phyloP scores from a whole-genome alignment of 768 basidiomycete species.

The Heimioporus sp. region DNA sequence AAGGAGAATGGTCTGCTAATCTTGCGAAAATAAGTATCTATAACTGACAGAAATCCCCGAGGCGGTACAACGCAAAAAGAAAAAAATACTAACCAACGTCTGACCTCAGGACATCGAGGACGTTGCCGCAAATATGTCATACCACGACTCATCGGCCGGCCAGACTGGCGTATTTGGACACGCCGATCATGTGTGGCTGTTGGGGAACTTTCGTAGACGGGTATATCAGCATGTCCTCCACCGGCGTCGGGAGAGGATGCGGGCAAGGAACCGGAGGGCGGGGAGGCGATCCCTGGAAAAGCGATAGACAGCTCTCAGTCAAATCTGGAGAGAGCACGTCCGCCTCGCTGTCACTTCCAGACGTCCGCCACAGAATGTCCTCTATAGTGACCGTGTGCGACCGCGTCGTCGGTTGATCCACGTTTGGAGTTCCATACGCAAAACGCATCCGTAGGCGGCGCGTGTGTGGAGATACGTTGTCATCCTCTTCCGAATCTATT shows the following conservation, averaged over 20 bases:
- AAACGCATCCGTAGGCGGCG: constrained; percentile 45
- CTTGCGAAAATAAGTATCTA: constrained; percentile 29
- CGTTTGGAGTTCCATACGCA: constrained; percentile 16
- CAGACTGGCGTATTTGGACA: constrained; percentile 30
- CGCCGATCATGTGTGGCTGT: constrained; percentile 12
- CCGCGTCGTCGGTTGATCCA: constrained; percentile 29
- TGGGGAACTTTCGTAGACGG: constrained; percentile 9
- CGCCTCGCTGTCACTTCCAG: constrained; percentile 22
- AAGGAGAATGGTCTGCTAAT: constrained; percentile 2
- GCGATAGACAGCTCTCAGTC: constrained; percentile 16
- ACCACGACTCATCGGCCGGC: constrained; percentile 25
- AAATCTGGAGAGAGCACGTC: constrained; percentile 18
- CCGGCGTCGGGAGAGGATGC: constrained; percentile 56
- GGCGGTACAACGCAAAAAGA: constrained; percentile 4
- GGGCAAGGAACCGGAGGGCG: constrained; percentile 17
- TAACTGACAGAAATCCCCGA: background rate
- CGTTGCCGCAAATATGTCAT: background rate
- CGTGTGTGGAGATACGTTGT: constrained; percentile 45
- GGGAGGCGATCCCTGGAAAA: constrained; percentile 13
- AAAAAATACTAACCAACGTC: background rate
- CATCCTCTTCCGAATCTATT: constrained; percentile 59
- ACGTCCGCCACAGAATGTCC: constrained; percentile 22
- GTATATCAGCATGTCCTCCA: constrained; percentile 47
- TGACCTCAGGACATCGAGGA: background rate
- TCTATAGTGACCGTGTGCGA: constrained; percentile 28